Evolutionary conservation across 306 rosid species (phyloP).

Genomic region (Argentina anserina): DNA sequence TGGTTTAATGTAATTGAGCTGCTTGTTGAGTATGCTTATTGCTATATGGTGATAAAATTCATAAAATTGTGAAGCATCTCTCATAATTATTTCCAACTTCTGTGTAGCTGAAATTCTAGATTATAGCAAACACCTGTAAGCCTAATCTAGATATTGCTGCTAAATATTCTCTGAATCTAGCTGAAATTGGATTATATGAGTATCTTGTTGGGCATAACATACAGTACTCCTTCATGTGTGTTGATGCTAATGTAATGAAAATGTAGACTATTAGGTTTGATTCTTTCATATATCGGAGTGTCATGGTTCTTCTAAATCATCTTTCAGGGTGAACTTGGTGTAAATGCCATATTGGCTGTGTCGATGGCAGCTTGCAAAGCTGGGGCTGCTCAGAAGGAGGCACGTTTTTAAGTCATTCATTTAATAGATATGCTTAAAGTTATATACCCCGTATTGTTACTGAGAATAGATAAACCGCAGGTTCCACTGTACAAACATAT

Average conservation of each 20-base stretch:
- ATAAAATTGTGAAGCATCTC: background rate
- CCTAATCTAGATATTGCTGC: background rate
- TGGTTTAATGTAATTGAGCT: slow-evolving; percentile 5
- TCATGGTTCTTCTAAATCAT: slow-evolving; percentile 11
- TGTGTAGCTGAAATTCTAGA: background rate
- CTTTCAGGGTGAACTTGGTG: slow-evolving; percentile 82
- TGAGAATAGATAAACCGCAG: slow-evolving; percentile 43
- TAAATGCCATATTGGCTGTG: slow-evolving; percentile 88
- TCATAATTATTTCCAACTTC: background rate
- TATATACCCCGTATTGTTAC: slow-evolving; percentile 8
- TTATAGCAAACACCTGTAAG: background rate
- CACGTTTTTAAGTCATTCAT: slow-evolving; percentile 21
- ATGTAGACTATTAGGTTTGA: background rate
- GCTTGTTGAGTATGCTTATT: background rate
- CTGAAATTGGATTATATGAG: background rate
- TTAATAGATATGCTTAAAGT: slow-evolving; percentile 8
- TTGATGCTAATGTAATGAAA: background rate
- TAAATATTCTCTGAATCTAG: background rate
- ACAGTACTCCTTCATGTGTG: background rate
- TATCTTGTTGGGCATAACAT: background rate
- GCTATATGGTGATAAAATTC: background rate
- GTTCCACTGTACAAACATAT: slow-evolving; percentile 94
- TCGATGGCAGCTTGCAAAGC: slow-evolving; percentile 93
- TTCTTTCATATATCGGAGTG: background rate
- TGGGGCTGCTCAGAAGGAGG: slow-evolving; percentile 95